Evolutionary conservation across 768 basidiomycete species (phyloP).

Genomic region (Astraeus odoratus): DNA sequence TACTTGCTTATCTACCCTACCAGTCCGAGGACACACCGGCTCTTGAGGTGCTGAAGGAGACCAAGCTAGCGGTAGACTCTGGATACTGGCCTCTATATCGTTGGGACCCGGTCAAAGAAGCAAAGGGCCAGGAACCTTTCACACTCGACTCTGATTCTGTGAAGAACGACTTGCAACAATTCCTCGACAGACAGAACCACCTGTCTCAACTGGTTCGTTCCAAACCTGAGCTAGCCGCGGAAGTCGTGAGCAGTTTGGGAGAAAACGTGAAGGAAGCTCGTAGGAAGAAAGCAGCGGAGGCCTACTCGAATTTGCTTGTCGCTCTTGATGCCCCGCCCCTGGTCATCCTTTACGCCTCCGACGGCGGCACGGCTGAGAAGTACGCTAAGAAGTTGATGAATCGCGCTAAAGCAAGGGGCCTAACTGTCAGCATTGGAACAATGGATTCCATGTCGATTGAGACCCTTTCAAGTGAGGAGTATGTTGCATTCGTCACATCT

Average conservation of each 20-base stretch:
- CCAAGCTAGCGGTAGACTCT: slow-evolving; percentile 90
- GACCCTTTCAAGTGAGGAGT: slow-evolving; percentile 60
- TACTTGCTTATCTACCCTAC: slow-evolving; percentile 94
- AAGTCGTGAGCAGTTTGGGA: slow-evolving; percentile 79
- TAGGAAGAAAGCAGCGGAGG: slow-evolving; percentile 70
- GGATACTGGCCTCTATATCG: slow-evolving; percentile 99
- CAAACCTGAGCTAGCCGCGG: slow-evolving; percentile 71
- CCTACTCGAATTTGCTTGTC: slow-evolving; percentile 77
- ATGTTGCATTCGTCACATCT: slow-evolving; percentile 85
- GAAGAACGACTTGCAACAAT: slow-evolving; percentile 88
- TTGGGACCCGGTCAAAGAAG: slow-evolving; percentile 89
- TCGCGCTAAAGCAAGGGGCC: slow-evolving; percentile 78
- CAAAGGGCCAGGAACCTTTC: slow-evolving; percentile 74
- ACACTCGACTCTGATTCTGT: slow-evolving; percentile 87
- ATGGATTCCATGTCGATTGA: slow-evolving; percentile 79
- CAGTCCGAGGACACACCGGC: slow-evolving; percentile 67
- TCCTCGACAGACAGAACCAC: slow-evolving; percentile 96
- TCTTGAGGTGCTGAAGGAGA: slow-evolving; percentile 92
- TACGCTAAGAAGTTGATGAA: slow-evolving; percentile 80
- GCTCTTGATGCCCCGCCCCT: slow-evolving; percentile 87
- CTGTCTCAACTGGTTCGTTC: slow-evolving; percentile 86
- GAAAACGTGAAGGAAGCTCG: slow-evolving; percentile 80
- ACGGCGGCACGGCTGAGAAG: slow-evolving; percentile 96
- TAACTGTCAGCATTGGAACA: slow-evolving; percentile 66
- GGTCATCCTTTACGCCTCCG: slow-evolving; percentile 88